Conservation (phyloP, 179 eudicot species). For the Actinidia chinensis region DNA sequence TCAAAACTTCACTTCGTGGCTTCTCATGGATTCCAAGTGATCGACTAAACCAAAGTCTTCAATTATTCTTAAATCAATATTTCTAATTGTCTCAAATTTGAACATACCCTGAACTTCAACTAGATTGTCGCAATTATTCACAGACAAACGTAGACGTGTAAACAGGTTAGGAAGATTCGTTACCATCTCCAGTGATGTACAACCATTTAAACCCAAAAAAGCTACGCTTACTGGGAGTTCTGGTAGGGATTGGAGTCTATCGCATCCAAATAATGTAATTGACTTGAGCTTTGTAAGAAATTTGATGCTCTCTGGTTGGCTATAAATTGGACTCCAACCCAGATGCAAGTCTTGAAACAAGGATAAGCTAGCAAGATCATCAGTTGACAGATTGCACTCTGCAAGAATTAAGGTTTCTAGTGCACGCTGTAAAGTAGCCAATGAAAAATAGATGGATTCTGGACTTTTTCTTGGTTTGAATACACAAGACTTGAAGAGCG, state of each 20-base stretch:
- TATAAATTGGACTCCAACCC: slow-evolving; percentile 14
- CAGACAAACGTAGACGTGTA: not conserved
- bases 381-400: slow-evolving; percentile 18
- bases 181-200: slow-evolving; percentile 13
- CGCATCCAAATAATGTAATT: slow-evolving; percentile 17
- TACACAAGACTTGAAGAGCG: not conserved
- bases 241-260: slow-evolving; percentile 8
- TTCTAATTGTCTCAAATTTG: slow-evolving; percentile 1
- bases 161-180: slow-evolving; percentile 1
- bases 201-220: not conserved
- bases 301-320: slow-evolving; percentile 18
- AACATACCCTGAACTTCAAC: slow-evolving; percentile 9
- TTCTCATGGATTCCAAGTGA: not conserved
- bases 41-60: slow-evolving; percentile 3
- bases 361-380: slow-evolving; percentile 12
- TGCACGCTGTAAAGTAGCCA: slow-evolving; percentile 7
- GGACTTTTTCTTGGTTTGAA: not conserved
- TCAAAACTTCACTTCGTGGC: not conserved
- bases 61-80: not conserved
- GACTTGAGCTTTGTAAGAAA: slow-evolving; percentile 2
- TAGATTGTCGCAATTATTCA: slow-evolving; percentile 4
- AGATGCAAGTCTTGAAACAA: slow-evolving; percentile 19
- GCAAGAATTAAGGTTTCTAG: slow-evolving; percentile 10
- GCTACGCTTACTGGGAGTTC: slow-evolving; percentile 17
- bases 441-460: not conserved